Evolutionary conservation across 2,329 filamentous ascomycete genomes (phyloP).

Genomic region (Claviceps lovelessii): DNA sequence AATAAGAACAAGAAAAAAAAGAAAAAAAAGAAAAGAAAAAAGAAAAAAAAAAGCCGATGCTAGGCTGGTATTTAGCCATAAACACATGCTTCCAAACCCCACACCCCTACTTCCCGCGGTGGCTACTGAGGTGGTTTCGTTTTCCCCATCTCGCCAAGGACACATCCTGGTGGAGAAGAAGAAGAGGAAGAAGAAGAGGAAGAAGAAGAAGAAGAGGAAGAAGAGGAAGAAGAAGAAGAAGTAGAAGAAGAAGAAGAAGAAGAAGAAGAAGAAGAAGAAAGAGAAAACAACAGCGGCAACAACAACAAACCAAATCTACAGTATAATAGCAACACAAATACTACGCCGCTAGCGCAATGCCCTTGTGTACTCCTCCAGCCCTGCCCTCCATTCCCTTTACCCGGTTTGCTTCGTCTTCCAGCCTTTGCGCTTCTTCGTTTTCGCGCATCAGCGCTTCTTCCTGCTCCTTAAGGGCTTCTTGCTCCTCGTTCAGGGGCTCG

Average conservation of each 20-base stretch:
- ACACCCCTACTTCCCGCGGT: no score
- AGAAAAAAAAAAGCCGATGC: no score
- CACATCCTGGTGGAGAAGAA: no score
- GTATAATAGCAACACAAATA: background rate
- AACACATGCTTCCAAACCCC: background rate
- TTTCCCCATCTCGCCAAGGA: no score
- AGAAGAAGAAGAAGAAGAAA: background rate
- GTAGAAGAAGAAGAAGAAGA: background rate
- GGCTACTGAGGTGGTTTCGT: no score
- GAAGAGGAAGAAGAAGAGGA: background rate
- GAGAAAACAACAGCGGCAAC: no score
- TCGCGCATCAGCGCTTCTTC: conserved; percentile 36
- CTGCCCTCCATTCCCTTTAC: conserved; percentile 15
- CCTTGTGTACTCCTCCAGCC: conserved; percentile 11
- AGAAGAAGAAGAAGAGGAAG: background rate
- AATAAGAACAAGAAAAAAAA: no score
- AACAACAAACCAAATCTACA: background rate
- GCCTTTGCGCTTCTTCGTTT: conserved; percentile 39
- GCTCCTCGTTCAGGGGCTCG: conserved; percentile 20
- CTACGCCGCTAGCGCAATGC: conserved; percentile 9
- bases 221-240: no score
- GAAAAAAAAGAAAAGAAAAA: no score
- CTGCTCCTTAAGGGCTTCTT: conserved; percentile 32
- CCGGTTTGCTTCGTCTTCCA: conserved; percentile 32
- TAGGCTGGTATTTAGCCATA: background rate